Base-by-base conservation (phyloP, 2,329 filamentous ascomycete genomes). In the Endocalyx cinctus region DNA sequence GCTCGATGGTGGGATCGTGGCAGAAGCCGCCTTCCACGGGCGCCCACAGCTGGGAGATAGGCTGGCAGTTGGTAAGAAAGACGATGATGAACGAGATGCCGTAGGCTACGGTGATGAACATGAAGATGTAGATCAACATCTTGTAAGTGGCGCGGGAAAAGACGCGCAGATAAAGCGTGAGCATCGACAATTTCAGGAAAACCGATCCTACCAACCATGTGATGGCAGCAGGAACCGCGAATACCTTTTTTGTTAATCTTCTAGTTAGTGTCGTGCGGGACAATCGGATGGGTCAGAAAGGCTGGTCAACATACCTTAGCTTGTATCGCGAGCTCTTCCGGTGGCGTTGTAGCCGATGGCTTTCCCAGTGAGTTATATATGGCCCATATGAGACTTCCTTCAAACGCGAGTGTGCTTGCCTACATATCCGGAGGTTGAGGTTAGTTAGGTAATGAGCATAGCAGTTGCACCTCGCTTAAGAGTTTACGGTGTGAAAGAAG, bases 1-100 rank as follows among this genome's bases (percentile, higher is more conserved):
- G 47, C 10, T 38, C 29, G 27, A 42, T 38, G 10, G 39, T 25
- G 25, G 45, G 37, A 22, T 47, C 37, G n/a, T 69, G 57, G 38
- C 67, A 71, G 37, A 51, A 51, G 11, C 63, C 64, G 1, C 41
- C 43, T 3, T 54, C 47, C 6, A 41, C 37, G 3, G 50, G 46
- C n/a, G 51, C 42, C 58, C 58, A 61, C 11, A 51, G 47, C 16
- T 50, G 49, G 12, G 44, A 42, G 10, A 59, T 34, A 1, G 57
- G 58, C 8, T 44, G 29, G 35, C 57, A 61, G 23, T 54, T 52
- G 29, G 51, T 54, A 27, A 55, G 48, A 35, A 53, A 53, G 8
- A 59, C 25, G n/a, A 54, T 43, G 16, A 57, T 43, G 29, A 57
- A 54, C 3, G 42, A 37, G n/a, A 58, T 30, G 6, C 49, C 35